Conservation (phyloP, 495 filamentous ascomycete species). For the Emericellopsis terricola region DNA sequence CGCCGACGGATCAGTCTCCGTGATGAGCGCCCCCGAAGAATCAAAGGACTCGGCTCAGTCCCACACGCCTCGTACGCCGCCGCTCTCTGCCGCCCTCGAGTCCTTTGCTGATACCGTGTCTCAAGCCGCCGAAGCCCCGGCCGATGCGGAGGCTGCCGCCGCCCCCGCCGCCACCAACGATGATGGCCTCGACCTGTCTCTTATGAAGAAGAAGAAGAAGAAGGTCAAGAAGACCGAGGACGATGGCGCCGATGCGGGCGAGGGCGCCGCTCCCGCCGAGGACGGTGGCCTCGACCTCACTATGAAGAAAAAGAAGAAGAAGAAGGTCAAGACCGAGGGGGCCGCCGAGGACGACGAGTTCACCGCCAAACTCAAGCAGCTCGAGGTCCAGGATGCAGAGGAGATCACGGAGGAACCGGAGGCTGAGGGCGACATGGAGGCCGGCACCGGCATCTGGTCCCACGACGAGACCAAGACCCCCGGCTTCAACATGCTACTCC, state of each 20-base stretch:
- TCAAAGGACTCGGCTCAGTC: conserved; percentile 54
- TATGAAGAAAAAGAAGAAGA: conserved; percentile 79
- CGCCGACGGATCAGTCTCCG: conserved; percentile 63
- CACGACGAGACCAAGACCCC: conserved; percentile 62
- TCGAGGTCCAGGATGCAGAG: conserved; percentile 69
- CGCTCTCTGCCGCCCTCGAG: conserved; percentile 27
- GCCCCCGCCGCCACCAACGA: conserved; percentile 31
- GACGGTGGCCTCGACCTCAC: conserved; percentile 47
- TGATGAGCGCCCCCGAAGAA: conserved; percentile 39
- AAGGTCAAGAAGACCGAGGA: conserved; percentile 53
- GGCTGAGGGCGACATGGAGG: conserved; percentile 57
- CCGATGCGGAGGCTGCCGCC: conserved; percentile 43
- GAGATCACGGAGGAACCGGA: conserved; percentile 29
- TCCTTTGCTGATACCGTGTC: conserved; percentile 26
- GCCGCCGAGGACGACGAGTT: conserved; percentile 37
- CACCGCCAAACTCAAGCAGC: conserved; percentile 40
- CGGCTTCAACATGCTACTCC: conserved; percentile 67
- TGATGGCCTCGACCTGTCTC: conserved; percentile 24
- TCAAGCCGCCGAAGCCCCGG: conserved; percentile 13
- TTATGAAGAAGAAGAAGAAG: conserved; percentile 60
- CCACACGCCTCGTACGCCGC: conserved; percentile 45
- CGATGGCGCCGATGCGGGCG: conserved; percentile 40
- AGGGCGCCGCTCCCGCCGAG: conserved; percentile 36
- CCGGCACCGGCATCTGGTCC: conserved; percentile 86
- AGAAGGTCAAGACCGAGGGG: conserved; percentile 81